A percentile compares a stretch with the other conserved stretches of the same genome.
Evolutionary conservation across 352 stramenopile species (phyloP).

Genomic region (Globisporangium acanthophoron): DNA sequence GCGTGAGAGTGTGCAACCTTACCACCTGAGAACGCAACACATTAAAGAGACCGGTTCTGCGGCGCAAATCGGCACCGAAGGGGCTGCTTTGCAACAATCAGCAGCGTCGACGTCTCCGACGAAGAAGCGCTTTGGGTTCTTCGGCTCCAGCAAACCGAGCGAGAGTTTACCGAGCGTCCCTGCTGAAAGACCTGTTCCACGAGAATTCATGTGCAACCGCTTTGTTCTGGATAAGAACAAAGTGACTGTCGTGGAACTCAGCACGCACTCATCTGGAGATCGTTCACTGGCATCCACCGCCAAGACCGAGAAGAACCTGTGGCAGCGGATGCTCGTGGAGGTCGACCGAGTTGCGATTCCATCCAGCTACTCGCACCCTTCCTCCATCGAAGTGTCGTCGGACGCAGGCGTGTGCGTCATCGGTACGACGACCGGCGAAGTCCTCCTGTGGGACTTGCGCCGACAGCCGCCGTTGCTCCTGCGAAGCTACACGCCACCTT

Average conservation of each 20-base stretch:
- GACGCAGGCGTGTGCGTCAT: slow-evolving; percentile 20
- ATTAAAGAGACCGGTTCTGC: background rate
- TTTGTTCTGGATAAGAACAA: background rate
- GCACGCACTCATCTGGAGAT: background rate
- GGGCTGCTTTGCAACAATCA: background rate
- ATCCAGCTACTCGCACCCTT: slow-evolving; percentile 15
- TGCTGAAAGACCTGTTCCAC: background rate
- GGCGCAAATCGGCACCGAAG: background rate
- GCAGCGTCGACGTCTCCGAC: background rate
- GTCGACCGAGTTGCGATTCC: slow-evolving; percentile 14
- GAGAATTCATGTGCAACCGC: no score
- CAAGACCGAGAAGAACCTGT: slow-evolving; percentile 19
- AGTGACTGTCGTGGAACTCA: background rate
- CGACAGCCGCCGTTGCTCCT: slow-evolving; percentile 16
- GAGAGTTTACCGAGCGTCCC: background rate
- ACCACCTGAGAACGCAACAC: background rate
- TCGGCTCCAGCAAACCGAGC: slow-evolving; percentile 10
- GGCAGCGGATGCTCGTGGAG: slow-evolving; percentile 23
- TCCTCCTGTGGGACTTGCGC: slow-evolving; percentile 28
- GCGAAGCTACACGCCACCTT: slow-evolving; percentile 11
- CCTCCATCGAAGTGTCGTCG: slow-evolving; percentile 27
- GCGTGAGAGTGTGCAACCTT: background rate
- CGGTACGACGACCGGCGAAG: slow-evolving; percentile 27
- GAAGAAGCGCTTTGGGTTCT: slow-evolving; percentile 18
- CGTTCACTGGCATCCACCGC: background rate